These are phyloP conservation scores for Stentor coeruleus DNA, from an alignment of 73 alveolate species.

Conservation along the genomic window DNA sequence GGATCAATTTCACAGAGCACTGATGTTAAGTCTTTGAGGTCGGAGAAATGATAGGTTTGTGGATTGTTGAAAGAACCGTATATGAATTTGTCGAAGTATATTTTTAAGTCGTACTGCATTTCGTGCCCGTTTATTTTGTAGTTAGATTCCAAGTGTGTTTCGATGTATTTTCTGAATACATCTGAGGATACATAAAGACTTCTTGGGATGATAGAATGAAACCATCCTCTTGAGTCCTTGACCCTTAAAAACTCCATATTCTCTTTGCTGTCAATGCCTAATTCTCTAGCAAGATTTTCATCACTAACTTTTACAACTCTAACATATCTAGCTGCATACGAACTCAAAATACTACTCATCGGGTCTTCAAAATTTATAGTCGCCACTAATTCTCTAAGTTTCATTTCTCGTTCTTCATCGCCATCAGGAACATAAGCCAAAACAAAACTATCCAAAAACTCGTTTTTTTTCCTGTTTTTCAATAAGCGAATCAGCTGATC, in stretches of 20 bases:
- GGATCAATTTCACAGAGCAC: background rate
- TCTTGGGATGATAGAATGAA: background rate
- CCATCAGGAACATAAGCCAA: background rate
- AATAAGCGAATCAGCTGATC: background rate
- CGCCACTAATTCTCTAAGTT: background rate
- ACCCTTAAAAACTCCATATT: background rate
- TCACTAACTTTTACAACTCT: background rate
- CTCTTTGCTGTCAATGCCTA: background rate
- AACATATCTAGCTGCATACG: background rate
- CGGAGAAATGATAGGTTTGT: no score
- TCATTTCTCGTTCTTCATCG: background rate
- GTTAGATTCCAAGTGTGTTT: background rate
- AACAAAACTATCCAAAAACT: background rate
- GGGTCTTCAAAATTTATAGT: background rate
- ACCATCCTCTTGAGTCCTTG: background rate
- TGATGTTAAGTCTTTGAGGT: no score
- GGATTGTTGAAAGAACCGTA: background rate
- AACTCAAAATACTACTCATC: no score
- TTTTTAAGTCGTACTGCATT: background rate
- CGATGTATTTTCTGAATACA: background rate
- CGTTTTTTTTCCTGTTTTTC: background rate
- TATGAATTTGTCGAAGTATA: background rate
- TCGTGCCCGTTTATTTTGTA: background rate
- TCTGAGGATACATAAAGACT: background rate
- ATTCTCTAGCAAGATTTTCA: background rate